These are phyloP conservation scores for Nakazawaea anatomiae DNA, from an alignment of 805 yeast species.

Conservation along the genomic window DNA sequence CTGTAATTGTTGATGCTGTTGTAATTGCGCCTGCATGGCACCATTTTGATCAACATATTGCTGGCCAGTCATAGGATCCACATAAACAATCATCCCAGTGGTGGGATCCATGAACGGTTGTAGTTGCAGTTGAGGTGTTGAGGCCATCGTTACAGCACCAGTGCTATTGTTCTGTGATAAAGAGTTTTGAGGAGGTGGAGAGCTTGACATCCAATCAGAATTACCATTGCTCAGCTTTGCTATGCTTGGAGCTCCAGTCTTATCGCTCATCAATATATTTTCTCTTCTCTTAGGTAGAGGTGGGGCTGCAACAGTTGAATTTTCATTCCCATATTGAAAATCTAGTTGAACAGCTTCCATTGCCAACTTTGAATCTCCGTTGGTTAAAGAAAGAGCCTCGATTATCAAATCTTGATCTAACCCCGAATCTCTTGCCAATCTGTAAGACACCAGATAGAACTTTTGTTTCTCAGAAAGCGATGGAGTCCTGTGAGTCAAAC, in stretches of 20 bases:
- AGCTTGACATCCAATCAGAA: constrained; percentile 5
- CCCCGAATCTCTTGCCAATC: constrained; percentile 48
- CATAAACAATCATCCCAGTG: constrained; percentile 61
- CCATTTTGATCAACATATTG: constrained; percentile 45
- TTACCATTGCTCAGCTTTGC: constrained; percentile 20
- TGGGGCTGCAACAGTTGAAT: constrained; percentile 37
- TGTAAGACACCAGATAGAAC: constrained; percentile 42
- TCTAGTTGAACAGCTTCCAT: constrained; percentile 41
- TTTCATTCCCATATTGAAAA: constrained; percentile 14
- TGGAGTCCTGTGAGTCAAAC: constrained; percentile 43
- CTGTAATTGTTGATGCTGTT: constrained; percentile 7
- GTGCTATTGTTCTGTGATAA: constrained; percentile 18
- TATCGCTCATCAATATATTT: constrained; percentile 23
- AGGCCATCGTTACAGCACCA: constrained; percentile 16
- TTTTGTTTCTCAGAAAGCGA: constrained; percentile 48
- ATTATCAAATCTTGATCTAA: constrained; percentile 51
- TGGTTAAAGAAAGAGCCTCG: constrained; percentile 56
- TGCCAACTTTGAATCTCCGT: constrained; percentile 58
- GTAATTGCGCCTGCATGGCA: constrained; percentile 26
- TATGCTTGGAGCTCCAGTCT: constrained; percentile 26
- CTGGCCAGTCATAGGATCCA: constrained; percentile 58
- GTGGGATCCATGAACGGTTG: constrained; percentile 64
- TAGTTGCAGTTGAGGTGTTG: constrained; percentile 38
- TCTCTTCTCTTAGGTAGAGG: constrained; percentile 36
- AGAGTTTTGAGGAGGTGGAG: constrained; percentile 13